Percentiles rank a stretch among this genome's conserved stretches.
Evolutionary conservation across 208 protist genomes (phyloP).

Genomic region (Trypanosoma boissoni): DNA sequence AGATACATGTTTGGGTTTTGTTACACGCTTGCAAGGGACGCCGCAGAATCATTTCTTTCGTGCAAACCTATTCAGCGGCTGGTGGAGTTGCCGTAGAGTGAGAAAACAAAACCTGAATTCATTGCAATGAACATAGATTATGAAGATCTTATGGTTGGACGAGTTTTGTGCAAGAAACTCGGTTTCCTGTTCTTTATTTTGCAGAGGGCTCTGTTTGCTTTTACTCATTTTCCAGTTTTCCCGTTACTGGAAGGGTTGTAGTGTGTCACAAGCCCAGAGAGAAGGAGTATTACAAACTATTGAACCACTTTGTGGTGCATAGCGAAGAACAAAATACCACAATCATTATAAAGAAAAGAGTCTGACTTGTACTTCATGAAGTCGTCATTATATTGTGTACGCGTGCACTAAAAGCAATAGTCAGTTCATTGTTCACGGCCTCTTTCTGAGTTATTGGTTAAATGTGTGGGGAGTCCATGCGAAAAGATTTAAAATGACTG

Average conservation of each 20-base stretch:
- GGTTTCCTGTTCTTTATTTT: not conserved
- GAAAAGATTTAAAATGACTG: no score
- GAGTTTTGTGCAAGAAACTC: not conserved
- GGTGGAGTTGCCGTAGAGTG: no score
- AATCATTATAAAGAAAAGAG: no score
- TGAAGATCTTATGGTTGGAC: constrained; percentile 1
- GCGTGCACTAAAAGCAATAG: no score
- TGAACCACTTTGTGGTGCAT: not conserved
- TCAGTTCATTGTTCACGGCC: not conserved
- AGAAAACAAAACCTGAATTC: not conserved
- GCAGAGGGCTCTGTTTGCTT: not conserved
- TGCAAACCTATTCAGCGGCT: not conserved
- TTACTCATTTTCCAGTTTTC: not conserved
- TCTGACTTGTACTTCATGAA: no score
- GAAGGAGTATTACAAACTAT: not conserved
- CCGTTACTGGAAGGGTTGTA: not conserved
- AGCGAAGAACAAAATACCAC: no score
- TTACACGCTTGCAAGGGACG: not conserved
- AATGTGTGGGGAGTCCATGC: no score
- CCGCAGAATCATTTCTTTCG: not conserved
- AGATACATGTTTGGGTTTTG: not conserved
- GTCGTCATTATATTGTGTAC: no score
- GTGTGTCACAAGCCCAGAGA: not conserved
- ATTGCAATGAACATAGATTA: not conserved
- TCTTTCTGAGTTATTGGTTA: not conserved